These are phyloP conservation scores for Azolla pinnata DNA, from an alignment of 75 land plant genomes.

Conservation along the genomic window DNA sequence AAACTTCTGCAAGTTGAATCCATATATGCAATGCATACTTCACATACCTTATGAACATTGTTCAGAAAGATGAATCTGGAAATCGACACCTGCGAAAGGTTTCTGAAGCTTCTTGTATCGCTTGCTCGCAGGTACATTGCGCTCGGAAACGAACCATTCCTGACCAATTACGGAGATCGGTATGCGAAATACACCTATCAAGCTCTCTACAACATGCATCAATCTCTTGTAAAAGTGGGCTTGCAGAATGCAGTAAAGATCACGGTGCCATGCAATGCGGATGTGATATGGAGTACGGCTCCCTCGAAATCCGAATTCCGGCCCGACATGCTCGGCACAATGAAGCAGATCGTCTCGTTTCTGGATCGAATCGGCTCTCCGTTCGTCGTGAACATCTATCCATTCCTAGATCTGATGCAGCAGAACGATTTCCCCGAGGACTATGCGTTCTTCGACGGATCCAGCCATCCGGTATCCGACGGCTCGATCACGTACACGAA, in stretches of 20 bases:
- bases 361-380: slow-evolving; percentile 45
- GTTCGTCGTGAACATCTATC: slow-evolving; percentile 60
- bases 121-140: slow-evolving; percentile 59
- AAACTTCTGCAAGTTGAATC: no score
- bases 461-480: slow-evolving; percentile 37
- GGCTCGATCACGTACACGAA: slow-evolving; percentile 42
- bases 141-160: slow-evolving; percentile 89
- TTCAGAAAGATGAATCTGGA: no score
- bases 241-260: slow-evolving; percentile 47
- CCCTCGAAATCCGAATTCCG: slow-evolving; percentile 73
- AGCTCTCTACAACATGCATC: slow-evolving; percentile 57
- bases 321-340: slow-evolving; percentile 44
- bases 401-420: slow-evolving; percentile 37
- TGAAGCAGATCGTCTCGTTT: slow-evolving; percentile 40
- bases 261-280: slow-evolving; percentile 82
- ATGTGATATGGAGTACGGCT: slow-evolving; percentile 43
- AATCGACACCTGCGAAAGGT: no score
- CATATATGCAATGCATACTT: no score
- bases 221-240: slow-evolving; percentile 46
- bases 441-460: slow-evolving; percentile 43
- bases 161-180: slow-evolving; percentile 47
- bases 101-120: no score
- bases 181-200: slow-evolving; percentile 49
- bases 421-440: slow-evolving; percentile 42
- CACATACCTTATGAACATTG: no score